Conservation (phyloP, 2,329 filamentous ascomycete species). For the Fusarium sp. region DNA sequence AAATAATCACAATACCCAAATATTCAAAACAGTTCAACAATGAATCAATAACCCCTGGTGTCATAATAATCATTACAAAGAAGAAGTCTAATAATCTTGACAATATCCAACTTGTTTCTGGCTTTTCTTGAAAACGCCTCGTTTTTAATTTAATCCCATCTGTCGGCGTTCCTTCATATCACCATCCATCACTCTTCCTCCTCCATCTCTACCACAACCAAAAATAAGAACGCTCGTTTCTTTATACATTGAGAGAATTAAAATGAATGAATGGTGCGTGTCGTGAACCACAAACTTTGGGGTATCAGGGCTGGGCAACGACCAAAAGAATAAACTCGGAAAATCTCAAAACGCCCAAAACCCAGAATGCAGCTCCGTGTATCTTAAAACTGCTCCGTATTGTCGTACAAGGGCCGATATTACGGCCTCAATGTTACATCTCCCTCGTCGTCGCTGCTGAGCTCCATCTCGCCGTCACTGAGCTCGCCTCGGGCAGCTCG, state of each 20-base stretch:
- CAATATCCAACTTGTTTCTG: slow-evolving; percentile 21
- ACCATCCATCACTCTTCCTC: neutral
- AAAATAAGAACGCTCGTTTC: slow-evolving; percentile 10
- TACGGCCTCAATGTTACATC: slow-evolving; percentile 49
- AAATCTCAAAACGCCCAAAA: slow-evolving; percentile 24
- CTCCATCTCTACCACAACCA: slow-evolving; percentile 1
- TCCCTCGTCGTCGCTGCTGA: slow-evolving; percentile 47
- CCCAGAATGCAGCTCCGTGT: slow-evolving; percentile 17
- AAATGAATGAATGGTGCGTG: slow-evolving; percentile 9
- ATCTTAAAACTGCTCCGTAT: slow-evolving; percentile 15
- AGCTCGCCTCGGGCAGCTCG: slow-evolving; percentile 61
- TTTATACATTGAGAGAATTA: slow-evolving; percentile 37
- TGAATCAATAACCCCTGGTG: slow-evolving; percentile 4
- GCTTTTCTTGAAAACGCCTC: slow-evolving; percentile 16
- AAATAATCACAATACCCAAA: neutral
- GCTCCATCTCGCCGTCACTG: slow-evolving; percentile 53
- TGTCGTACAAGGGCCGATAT: slow-evolving; percentile 32
- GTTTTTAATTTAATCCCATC: slow-evolving; percentile 14
- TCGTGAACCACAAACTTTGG: slow-evolving; percentile 32
- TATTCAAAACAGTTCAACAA: neutral
- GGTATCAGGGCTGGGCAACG: slow-evolving; percentile 36
- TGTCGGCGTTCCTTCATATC: slow-evolving; percentile 13
- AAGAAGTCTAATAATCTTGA: slow-evolving; percentile 31
- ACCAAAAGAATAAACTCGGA: slow-evolving; percentile 9
- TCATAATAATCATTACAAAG: slow-evolving; percentile 32